Evolutionary conservation across 345 rosid species (phyloP), one percentile per base, ranked within the genome.

Genomic region (Eucalyptus viminalis): DNA sequence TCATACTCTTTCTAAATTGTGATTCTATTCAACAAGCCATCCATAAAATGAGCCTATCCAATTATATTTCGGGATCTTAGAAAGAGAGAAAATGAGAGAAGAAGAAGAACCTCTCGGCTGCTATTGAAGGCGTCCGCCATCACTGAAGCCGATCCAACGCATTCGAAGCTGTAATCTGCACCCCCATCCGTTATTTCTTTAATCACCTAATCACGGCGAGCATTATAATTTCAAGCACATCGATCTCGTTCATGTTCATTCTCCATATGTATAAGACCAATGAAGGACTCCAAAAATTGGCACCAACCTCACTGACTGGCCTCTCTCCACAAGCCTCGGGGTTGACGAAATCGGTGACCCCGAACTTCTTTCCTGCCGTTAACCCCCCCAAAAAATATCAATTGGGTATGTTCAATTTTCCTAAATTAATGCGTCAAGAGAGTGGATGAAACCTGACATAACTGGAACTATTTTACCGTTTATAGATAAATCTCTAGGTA

Each of bases 151-250:
- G 94, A 91, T 25, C 99, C 98, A 89, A 97, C 88, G 89, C 98
- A 96, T 89, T 96, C 98, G 31, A 97, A 97, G 95, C 96, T 93
- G 49, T 95, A 97, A 87, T 97, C 98, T 44, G 94, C 97, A 58
- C 97, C 99, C n/a, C 93, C 95, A 14, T 90, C 93, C 6, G 97
- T 95, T 91, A 94, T 93, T 90, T 94, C 97, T 51, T 88, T 91
- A 16, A 95, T 95, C 29, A 95, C 96, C 98, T 95, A 80, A 6
- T 43, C 72, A 87, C 31, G 2, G 13, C 22, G 8, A 65, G 34
- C 29, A 25, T 76, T 80, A 47, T 24, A 27, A 27, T 67, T 49
- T 15, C 53, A 83, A 29, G 21, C 17, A 49, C 31, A 4, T 69
- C 16, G 53, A 29, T 43, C 56, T 19, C 37, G 45, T 21, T 12